A percentile compares a stretch with the other conserved stretches of the same genome.
Evolutionary conservation across 495 filamentous ascomycete species (phyloP).

Genomic region (Astrocystis sublimbata): DNA sequence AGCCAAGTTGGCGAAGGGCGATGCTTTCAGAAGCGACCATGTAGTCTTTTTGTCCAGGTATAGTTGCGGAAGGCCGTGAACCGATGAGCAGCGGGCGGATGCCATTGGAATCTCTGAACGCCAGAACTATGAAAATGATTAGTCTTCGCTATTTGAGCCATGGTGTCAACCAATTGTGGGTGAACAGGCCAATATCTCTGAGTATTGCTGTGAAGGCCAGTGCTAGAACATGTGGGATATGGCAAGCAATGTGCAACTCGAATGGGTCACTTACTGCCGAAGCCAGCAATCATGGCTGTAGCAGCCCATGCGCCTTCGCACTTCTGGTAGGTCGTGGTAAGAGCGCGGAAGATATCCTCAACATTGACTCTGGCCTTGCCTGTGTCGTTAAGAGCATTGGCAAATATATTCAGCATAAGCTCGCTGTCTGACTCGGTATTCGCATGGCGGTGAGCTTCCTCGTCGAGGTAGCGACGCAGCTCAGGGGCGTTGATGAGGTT

Average conservation of each 20-base stretch:
- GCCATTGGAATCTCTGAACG: constrained; percentile 71
- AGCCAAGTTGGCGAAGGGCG: constrained; percentile 84
- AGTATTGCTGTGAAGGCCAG: too few relatives aligned
- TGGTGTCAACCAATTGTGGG: background rate
- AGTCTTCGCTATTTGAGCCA: background rate
- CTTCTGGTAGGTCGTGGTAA: constrained; percentile 71
- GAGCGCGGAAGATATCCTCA: constrained; percentile 81
- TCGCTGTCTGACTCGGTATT: constrained; percentile 97
- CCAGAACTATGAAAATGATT: constrained; percentile 6
- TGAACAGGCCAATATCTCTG: background rate
- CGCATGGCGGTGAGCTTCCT: constrained; percentile 90
- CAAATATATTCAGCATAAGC: constrained; percentile 93
- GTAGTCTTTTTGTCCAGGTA: constrained; percentile 78
- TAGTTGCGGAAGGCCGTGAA: constrained; percentile 60
- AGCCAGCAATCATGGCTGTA: constrained; percentile 80
- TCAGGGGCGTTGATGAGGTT: constrained; percentile 93
- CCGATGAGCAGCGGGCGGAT: constrained; percentile 90
- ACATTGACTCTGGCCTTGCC: constrained; percentile 92
- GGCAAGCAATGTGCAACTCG: background rate
- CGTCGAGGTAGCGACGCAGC: constrained; percentile 75
- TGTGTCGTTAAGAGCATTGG: constrained; percentile 91
- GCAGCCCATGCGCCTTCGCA: constrained; percentile 87
- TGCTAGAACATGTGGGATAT: too few relatives aligned
- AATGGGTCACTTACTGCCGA: constrained; percentile 50
- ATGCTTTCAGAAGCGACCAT: constrained; percentile 98